Evolutionary conservation across 768 basidiomycete genomes (phyloP), one percentile per base, ranked within the genome.

Genomic region (Boletus pseudo-olivaceus): DNA sequence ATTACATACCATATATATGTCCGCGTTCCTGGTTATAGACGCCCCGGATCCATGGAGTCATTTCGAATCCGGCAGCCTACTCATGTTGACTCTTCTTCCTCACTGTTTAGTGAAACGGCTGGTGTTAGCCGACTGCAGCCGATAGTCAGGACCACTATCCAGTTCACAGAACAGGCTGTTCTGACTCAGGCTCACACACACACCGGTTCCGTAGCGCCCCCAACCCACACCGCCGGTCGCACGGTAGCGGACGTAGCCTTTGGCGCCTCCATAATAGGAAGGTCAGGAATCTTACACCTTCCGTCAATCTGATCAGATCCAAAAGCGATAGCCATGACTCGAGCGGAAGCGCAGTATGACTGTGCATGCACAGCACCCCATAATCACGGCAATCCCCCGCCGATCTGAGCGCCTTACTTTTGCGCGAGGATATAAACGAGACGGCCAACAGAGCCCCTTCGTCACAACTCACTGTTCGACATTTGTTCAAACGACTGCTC

Each of bases 381-480:
- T n/a, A 46, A 1, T 15, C 32, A 3, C 7, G 19, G 32, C 3
- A 33, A 4, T 33, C 27, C 34, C 10, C 26, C 23, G 7, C 33
- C 3, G 23, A 47, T 35, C 3, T 10, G 11, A 39, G 5, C 11
- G 10, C 32, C 9, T 27, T n/a, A 12, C 9, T n/a, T n/a, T 7
- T 10, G 29, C 23, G 10, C 3, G 10, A 35, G n/a, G 14, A 58
- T 60, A 59, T 58, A 58, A 59, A 42, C 2, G 9, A 3, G 30
- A 20, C 27, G 30, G 19, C 10, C 5, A 32, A 12, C 10, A 14
- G 29, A 15, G 14, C 9, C 15, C 7, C 5, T 23, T 9, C n/a
- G 15, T 48, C 27, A 26, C 19, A 19, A 33, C 5, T 1, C 33
- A n/a, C 45, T 15, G 0, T 26, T 12, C 11, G 7, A 27, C 7